Conservation (phyloP, 768 basidiomycete species). For the Suillus decipiens region DNA sequence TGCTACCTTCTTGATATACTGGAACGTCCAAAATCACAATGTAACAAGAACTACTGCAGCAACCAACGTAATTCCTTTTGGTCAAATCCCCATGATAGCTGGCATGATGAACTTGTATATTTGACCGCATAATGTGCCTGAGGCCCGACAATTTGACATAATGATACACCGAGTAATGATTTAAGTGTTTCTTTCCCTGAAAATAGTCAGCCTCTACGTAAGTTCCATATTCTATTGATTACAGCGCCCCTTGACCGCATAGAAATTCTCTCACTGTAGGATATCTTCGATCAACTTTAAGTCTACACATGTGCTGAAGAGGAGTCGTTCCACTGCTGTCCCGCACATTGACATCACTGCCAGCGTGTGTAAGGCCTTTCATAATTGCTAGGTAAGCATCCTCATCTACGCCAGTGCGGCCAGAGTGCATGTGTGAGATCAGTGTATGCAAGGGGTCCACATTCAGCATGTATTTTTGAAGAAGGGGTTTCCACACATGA, state of each 20-base stretch:
- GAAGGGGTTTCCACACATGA: not conserved
- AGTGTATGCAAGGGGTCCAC: not conserved
- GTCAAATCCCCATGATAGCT: not conserved
- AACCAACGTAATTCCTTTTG: not conserved
- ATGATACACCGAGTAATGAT: too few relatives aligned
- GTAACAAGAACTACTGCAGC: not conserved
- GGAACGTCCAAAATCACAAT: not conserved
- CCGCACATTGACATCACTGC: conserved; percentile 11
- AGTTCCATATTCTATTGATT: too few relatives aligned
- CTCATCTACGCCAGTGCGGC: not conserved
- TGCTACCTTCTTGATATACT: not conserved
- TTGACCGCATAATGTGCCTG: too few relatives aligned
- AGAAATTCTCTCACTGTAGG: not conserved
- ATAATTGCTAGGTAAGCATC: conserved; percentile 8
- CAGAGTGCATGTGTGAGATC: not conserved
- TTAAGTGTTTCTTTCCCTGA: not conserved
- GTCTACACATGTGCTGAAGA: conserved; percentile 7
- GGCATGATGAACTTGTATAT: too few relatives aligned
- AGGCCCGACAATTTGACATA: not conserved
- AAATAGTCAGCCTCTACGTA: not conserved
- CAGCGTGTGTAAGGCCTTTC: conserved; percentile 7
- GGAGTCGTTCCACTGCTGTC: not conserved
- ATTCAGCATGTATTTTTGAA: not conserved
- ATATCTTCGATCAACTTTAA: not conserved
- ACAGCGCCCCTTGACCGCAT: not conserved